phyloP scores from a whole-genome alignment of 306 rosid genomes.

The Malus domestica region DNA sequence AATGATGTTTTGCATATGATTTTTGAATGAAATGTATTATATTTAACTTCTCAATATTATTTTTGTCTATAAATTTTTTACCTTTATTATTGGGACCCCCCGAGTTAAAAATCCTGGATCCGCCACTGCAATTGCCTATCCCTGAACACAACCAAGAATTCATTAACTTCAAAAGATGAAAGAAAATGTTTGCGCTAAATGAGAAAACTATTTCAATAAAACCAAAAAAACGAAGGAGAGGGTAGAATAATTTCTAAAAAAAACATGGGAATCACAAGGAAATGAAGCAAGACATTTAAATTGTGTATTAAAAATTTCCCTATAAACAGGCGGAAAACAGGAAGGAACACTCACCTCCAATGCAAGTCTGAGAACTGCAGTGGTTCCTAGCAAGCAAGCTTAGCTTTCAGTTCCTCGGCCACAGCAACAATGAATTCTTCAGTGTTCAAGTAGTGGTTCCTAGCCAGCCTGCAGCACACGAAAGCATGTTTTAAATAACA shows the following conservation, averaged over 20 bases:
- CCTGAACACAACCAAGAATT: background rate
- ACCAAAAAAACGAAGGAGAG: too few relatives aligned
- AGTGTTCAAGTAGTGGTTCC: conserved; percentile 71
- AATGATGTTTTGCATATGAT: too few relatives aligned
- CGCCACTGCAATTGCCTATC: background rate
- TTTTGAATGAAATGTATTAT: too few relatives aligned
- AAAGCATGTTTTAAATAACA: conserved; percentile 2
- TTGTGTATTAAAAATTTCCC: background rate
- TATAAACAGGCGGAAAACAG: background rate
- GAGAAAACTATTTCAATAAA: background rate
- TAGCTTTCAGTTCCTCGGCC: conserved; percentile 52
- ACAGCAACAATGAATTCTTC: conserved; percentile 92
- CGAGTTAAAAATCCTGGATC: too few relatives aligned
- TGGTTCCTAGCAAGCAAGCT: conserved; percentile 37
- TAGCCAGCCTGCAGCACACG: conserved; percentile 49
- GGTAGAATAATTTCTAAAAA: background rate
- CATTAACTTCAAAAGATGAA: background rate
- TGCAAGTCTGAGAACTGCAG: background rate
- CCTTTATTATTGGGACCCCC: too few relatives aligned
- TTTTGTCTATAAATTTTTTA: too few relatives aligned
- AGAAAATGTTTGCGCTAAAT: background rate
- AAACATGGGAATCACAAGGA: background rate
- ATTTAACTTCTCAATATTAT: too few relatives aligned
- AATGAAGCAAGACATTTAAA: background rate
- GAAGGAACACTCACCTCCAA: too few relatives aligned